Conservation (phyloP, 2,329 filamentous ascomycete genomes). For the Aureobasidium sp. region DNA sequence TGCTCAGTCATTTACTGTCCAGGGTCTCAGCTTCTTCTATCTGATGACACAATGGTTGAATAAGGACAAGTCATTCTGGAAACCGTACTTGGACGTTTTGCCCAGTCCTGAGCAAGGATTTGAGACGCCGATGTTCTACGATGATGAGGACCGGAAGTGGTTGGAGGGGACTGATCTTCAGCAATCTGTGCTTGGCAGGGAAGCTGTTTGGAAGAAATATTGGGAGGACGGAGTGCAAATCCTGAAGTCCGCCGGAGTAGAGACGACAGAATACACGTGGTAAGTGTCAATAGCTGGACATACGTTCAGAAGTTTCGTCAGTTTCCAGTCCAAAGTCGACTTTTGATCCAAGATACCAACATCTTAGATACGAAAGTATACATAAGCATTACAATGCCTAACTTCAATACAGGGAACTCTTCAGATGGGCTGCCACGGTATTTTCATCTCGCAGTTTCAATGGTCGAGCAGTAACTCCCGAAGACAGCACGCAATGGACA, state of each 20-base stretch:
- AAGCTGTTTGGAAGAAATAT: constrained; percentile 32
- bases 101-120: constrained; percentile 27
- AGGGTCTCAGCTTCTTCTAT: constrained; percentile 32
- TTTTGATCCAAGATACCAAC: not conserved
- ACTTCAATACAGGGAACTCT: constrained; percentile 36
- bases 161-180: constrained; percentile 31
- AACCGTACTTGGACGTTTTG: constrained; percentile 31
- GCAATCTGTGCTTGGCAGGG: constrained; percentile 27
- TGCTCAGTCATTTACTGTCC: constrained; percentile 24
- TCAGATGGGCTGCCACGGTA: constrained; percentile 46
- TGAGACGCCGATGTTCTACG: constrained; percentile 31
- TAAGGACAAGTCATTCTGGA: constrained; percentile 31
- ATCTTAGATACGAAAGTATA: not conserved
- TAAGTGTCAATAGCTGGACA: constrained; percentile 30
- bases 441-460: constrained; percentile 47
- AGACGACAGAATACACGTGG: constrained; percentile 36
- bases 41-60: constrained; percentile 31
- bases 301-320: not conserved
- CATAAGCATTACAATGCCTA: not conserved
- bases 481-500: constrained; percentile 32
- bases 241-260: constrained; percentile 26
- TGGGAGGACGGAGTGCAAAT: constrained; percentile 29
- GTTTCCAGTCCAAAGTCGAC: not conserved
- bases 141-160: constrained; percentile 29
- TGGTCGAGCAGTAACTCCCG: constrained; percentile 31